phyloP scores from a whole-genome alignment of 768 basidiomycete genomes.

The Amanita polypyramis region DNA sequence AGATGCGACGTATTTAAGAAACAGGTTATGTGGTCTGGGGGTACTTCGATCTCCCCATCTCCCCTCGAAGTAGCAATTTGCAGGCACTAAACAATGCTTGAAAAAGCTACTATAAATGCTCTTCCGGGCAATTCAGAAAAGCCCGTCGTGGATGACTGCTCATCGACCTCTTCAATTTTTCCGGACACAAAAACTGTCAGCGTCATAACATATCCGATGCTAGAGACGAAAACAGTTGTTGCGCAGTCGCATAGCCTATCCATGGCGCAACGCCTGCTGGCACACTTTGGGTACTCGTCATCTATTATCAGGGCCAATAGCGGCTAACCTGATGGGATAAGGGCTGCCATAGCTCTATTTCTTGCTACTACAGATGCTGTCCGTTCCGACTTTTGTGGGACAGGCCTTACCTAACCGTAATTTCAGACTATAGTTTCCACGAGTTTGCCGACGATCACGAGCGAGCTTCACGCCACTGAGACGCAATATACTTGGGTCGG shows the following conservation, averaged over 20 bases:
- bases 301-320: conserved; percentile 5
- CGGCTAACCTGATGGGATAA: conserved; percentile 15
- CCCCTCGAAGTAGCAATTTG: neutral
- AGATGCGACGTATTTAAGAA: conserved; percentile 1
- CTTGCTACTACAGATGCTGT: conserved; percentile 84
- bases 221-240: conserved; percentile 13
- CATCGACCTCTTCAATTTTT: neutral
- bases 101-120: neutral
- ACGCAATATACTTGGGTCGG: conserved; percentile 81
- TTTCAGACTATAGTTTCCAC: conserved; percentile 67
- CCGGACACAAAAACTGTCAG: conserved; percentile 8
- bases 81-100: neutral
- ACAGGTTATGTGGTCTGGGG: neutral
- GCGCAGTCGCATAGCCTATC: conserved; percentile 26
- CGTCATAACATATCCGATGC: conserved; percentile 20
- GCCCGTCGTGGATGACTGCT: neutral
- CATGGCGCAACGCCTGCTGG: conserved; percentile 43
- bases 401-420: conserved; percentile 1
- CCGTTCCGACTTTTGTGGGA: conserved; percentile 16
- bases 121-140: neutral
- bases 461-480: conserved; percentile 54
- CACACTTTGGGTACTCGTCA: conserved; percentile 54
- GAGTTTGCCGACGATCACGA: conserved; percentile 69
- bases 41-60: neutral
- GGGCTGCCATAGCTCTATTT: conserved; percentile 72